A percentile compares a stretch with the other conserved stretches of the same genome.
Conservation (phyloP, 345 rosid species). For the Populus ilicifolia region DNA sequence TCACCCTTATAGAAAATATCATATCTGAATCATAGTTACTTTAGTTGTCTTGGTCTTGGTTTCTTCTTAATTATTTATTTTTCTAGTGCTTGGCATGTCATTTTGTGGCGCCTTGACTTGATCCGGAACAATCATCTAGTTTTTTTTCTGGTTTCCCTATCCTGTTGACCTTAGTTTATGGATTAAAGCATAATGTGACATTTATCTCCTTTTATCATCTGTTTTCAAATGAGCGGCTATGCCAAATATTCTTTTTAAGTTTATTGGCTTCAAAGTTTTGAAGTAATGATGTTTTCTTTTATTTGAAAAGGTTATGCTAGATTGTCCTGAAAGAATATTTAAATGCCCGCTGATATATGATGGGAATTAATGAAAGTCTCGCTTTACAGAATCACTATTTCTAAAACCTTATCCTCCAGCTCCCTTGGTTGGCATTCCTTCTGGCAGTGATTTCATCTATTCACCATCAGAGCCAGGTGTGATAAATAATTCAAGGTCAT, state of each 20-base stretch:
- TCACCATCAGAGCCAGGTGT: slow-evolving; percentile 69
- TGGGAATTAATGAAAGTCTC: slow-evolving; percentile 14
- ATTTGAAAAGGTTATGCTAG: slow-evolving; percentile 2
- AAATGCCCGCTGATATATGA: not conserved
- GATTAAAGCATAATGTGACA: not conserved
- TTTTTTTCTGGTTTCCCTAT: not conserved
- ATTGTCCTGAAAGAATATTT: not conserved
- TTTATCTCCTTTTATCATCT: not conserved
- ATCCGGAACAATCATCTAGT: slow-evolving; percentile 2
- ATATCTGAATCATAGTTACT: not conserved
- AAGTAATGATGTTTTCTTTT: not conserved
- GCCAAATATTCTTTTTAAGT: not conserved
- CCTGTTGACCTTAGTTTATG: not conserved
- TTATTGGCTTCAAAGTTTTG: not conserved
- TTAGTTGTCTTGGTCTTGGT: not conserved
- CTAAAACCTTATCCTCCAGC: slow-evolving; percentile 52
- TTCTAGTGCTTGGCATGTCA: not conserved
- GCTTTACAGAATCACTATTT: slow-evolving; percentile 57
- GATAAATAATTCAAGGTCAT: slow-evolving; percentile 63
- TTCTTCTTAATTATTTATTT: not conserved
- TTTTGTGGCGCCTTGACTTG: not conserved
- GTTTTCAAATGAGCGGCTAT: not conserved
- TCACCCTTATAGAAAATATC: not conserved
- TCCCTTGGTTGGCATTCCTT: slow-evolving; percentile 40
- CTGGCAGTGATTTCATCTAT: slow-evolving; percentile 53